Evolutionary conservation across 768 basidiomycete species (phyloP).

Genomic region (Lepiota venenata): DNA sequence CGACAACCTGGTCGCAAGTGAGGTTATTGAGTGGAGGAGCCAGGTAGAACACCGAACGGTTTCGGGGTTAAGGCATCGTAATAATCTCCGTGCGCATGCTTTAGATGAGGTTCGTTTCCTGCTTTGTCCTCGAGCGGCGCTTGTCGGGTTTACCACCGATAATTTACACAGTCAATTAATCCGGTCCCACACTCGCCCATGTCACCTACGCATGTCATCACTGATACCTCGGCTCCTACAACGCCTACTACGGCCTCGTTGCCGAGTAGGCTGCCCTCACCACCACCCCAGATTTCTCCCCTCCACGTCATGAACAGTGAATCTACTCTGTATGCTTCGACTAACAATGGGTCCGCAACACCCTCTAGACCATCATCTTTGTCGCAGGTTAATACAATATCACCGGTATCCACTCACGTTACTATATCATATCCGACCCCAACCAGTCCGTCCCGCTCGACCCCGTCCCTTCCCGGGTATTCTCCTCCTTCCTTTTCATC

Average conservation of each 20-base stretch:
- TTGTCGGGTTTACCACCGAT: slow-evolving; percentile 5
- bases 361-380: slow-evolving; percentile 6
- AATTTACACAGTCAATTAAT: slow-evolving; percentile 38
- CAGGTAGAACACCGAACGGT: slow-evolving; percentile 28
- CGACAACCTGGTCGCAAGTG: slow-evolving; percentile 46
- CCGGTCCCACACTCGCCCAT: slow-evolving; percentile 44
- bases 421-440: slow-evolving; percentile 7
- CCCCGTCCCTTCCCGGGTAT: not conserved
- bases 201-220: slow-evolving; percentile 45
- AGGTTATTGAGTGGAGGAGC: slow-evolving; percentile 52
- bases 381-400: slow-evolving; percentile 13
- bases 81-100: slow-evolving; percentile 22
- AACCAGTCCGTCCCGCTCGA: not conserved
- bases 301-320: slow-evolving; percentile 13
- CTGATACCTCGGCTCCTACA: slow-evolving; percentile 28
- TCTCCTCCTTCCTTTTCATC: slow-evolving; percentile 16
- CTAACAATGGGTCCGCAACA: not conserved
- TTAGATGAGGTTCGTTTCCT: slow-evolving; percentile 45
- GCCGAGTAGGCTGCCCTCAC: slow-evolving; percentile 21
- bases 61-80: slow-evolving; percentile 29
- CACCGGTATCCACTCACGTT: slow-evolving; percentile 5
- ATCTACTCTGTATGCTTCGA: not conserved
- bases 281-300: slow-evolving; percentile 18
- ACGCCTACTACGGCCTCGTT: slow-evolving; percentile 22
- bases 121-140: not conserved